Base-by-base conservation (phyloP, 2,329 filamentous ascomycete genomes). In the Amauroascus verrucosus region DNA sequence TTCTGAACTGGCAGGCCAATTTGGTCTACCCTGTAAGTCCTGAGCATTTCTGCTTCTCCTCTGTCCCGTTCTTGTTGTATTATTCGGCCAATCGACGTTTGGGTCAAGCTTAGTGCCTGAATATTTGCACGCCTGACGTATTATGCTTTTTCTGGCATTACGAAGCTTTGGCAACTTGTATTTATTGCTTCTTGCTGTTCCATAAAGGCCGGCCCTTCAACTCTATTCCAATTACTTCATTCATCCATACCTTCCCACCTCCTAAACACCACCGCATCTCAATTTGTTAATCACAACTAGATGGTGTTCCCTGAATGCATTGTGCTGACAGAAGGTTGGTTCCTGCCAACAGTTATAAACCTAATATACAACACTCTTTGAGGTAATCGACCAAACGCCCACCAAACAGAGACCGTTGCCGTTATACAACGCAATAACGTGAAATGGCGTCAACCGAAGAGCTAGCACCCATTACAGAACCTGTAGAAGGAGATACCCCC, bases 391-490 rank as follows among this genome's bases (percentile, higher is more conserved):
- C 30, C 45, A 24, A 13, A 22, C n/a, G n/a, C 7, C 22, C 18
- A 2, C 8, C 6, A 9, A 9, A 33, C 4, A 1, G 7, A 16
- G 18, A 3, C 30, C 16, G 45, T 28, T 50, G 6, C 18, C 9
- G 20, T 18, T 38, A 16, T 2, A 41, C 16, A 16, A 3, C 13
- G 2, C n/a, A 40, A 30, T 33, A 30, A 41, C 24, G 9, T 43
- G 4, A 20, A 46, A 56, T 56, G 48, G 47, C 51, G 6, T 55
- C 62, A 64, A 24, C 68, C 64, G 33, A 66, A 63, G 35, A 71
- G 66, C 38, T 68, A 65, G 2, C 61, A 67, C 50, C 66, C 65
- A 37, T 65, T 63, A 13, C 3, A 45, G 52, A 54, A 30, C 38
- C 52, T 11, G 47, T 14, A 11, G 46, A 41, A 26, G 51, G n/a